Percentiles rank a stretch among this genome's conserved stretches.
Evolutionary conservation across 441 rosid species (phyloP).

Genomic region (Omphalea diandra): DNA sequence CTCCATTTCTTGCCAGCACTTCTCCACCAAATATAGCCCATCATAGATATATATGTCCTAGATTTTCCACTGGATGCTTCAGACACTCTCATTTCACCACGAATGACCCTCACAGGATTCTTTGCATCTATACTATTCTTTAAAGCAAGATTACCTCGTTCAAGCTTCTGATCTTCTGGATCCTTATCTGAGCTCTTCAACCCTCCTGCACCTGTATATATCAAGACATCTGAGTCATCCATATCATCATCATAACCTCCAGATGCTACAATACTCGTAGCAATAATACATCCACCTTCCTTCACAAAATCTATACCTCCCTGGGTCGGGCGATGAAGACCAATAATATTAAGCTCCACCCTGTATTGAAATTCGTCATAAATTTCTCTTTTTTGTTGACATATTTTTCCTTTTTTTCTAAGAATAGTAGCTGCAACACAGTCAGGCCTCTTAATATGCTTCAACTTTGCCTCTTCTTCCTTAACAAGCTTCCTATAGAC

Average conservation of each 20-base stretch:
- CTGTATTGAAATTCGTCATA: slow-evolving; percentile 77
- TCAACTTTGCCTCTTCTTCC: slow-evolving; percentile 59
- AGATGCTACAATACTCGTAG: slow-evolving; percentile 80
- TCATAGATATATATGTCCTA: slow-evolving; percentile 62
- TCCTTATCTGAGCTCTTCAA: slow-evolving; percentile 50
- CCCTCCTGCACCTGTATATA: slow-evolving; percentile 87
- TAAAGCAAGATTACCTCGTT: slow-evolving; percentile 70
- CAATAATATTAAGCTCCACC: slow-evolving; percentile 78
- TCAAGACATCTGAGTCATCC: slow-evolving; percentile 71
- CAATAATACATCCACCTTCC: slow-evolving; percentile 36
- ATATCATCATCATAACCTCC: slow-evolving; percentile 76
- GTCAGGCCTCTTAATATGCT: slow-evolving; percentile 51
- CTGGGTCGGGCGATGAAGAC: slow-evolving; percentile 70
- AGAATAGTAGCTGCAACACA: slow-evolving; percentile 52
- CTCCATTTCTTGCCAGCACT: slow-evolving; percentile 55
- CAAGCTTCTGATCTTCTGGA: slow-evolving; percentile 77
- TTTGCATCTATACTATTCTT: slow-evolving; percentile 50
- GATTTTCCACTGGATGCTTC: slow-evolving; percentile 41
- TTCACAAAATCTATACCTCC: slow-evolving; percentile 78
- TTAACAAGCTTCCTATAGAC: slow-evolving; percentile 65
- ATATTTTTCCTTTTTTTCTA: slow-evolving; percentile 44
- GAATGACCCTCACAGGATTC: slow-evolving; percentile 84
- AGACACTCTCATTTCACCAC: slow-evolving; percentile 46
- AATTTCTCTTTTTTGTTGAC: slow-evolving; percentile 44
- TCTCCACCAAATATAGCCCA: slow-evolving; percentile 71